Evolutionary conservation across 2,329 filamentous ascomycete genomes (phyloP).

Genomic region (Emmonsiellopsis sp.): DNA sequence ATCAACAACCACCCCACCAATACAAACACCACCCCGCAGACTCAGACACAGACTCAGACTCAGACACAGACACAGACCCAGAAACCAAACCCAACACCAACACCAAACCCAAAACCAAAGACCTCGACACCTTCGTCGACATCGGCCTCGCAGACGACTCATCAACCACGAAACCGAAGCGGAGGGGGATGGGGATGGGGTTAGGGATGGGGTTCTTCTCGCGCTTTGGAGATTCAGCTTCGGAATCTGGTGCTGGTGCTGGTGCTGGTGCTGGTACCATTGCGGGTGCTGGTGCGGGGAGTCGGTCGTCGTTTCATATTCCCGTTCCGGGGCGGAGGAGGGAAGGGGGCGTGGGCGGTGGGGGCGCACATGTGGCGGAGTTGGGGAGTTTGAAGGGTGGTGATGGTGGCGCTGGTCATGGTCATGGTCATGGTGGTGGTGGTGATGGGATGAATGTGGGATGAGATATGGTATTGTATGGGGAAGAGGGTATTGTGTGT

Average conservation of each 20-base stretch:
- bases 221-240: conserved; percentile 57
- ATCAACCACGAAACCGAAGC: conserved; percentile 36
- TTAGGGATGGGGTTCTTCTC: conserved; percentile 61
- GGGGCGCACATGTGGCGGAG: conserved; percentile 51
- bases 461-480: neutral
- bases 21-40: too few species aligned
- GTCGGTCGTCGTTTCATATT: conserved; percentile 47
- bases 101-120: conserved; percentile 12
- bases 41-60: conserved; percentile 46
- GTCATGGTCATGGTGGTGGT: neutral
- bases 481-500: too few species aligned
- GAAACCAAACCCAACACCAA: neutral
- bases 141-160: conserved; percentile 74
- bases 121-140: conserved; percentile 71
- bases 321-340: conserved; percentile 64
- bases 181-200: conserved; percentile 58
- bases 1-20: too few species aligned
- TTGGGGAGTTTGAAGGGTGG: conserved; percentile 48
- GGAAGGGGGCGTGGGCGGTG: conserved; percentile 42
- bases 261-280: conserved; percentile 8
- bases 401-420: neutral
- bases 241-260: neutral
- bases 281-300: conserved; percentile 21
- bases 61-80: too few species aligned
- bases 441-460: neutral